Base-by-base conservation (phyloP, 2,329 filamentous ascomycete genomes). In the Hysterium pulicare region DNA sequence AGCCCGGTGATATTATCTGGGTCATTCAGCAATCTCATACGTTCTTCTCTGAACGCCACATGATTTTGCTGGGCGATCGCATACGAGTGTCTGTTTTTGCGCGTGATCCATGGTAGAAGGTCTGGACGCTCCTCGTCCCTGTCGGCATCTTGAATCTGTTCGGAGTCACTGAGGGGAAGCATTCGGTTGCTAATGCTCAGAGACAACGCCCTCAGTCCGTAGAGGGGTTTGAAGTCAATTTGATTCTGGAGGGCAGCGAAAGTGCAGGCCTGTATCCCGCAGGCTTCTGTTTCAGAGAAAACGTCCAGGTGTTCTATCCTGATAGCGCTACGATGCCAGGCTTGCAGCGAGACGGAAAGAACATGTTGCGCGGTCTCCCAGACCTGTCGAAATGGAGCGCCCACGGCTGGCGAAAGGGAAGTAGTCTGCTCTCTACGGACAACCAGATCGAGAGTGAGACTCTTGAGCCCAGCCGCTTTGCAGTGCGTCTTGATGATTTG, bases 171-270 rank as follows among this genome's bases (percentile, higher is more conserved):
- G 28, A 31, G 28, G 28, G 28, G 28, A 31, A 31, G 28, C 4
- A 31, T 31, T 31, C 28, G 28, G 28, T 31, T 31, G 28, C 28
- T 31, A 31, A 31, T 31, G 28, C 28, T 31, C 28, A 31, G 28
- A 31, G 28, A 31, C 28, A 31, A 31, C 28, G 28, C 28, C 28
- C 28, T 31, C 21, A 36, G 33, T 36, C 33, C 33, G 33, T 17
- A 36, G 33, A 36, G 33, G 33, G n/a, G 5, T 36, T 36, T 36
- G 33, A 36, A 36, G 33, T 36, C 33, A 22, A 36, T 36, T 36
- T 36, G 33, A 13, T 36, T 36, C 33, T 36, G 33, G 33, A 36
- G 33, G 33, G 33, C 33, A 22, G 33, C 21, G 11, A 36, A 36
- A 36, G 21, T 36, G 33, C 15, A 36, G 33, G 33, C 21, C 33